Evolutionary conservation across 2,329 filamentous ascomycete genomes (phyloP).

Genomic region (Fusarium sp.): DNA sequence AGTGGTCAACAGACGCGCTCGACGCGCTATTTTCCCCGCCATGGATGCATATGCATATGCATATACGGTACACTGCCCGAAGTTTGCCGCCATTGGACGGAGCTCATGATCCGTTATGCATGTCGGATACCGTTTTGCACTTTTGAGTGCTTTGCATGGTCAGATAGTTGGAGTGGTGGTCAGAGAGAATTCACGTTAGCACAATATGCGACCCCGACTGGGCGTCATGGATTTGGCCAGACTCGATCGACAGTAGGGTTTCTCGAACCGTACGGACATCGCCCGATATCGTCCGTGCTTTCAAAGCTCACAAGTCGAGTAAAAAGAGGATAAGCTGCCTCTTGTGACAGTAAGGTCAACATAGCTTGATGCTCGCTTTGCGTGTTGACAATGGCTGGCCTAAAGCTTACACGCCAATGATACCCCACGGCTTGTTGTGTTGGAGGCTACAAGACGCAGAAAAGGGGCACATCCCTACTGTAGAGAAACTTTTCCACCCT

Average conservation of each 20-base stretch:
- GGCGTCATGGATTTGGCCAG: conserved; percentile 25
- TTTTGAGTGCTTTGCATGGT: conserved; percentile 28
- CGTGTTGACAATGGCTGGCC: background rate
- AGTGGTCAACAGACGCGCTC: conserved; percentile 46
- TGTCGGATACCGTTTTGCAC: conserved; percentile 21
- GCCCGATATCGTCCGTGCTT: conserved; percentile 31
- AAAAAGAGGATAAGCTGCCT: background rate
- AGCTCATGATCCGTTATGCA: conserved; percentile 35
- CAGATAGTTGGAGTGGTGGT: conserved; percentile 11
- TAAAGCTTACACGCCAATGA: background rate
- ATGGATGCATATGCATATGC: conserved; percentile 40
- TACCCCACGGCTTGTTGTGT: conserved; percentile 2
- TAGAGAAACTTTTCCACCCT: conserved; percentile 41
- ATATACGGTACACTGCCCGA: conserved; percentile 11
- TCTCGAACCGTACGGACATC: conserved; percentile 21
- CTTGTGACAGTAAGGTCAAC: background rate
- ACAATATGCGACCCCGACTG: conserved; percentile 21
- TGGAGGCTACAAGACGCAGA: conserved; percentile 3
- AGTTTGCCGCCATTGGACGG: conserved; percentile 41
- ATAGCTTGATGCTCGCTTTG: background rate
- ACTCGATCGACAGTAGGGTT: conserved; percentile 48
- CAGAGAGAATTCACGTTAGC: conserved; percentile 17
- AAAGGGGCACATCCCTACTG: conserved; percentile 33
- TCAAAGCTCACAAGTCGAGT: conserved; percentile 2
- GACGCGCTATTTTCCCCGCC: conserved; percentile 41